Base-by-base conservation (phyloP, 495 filamentous ascomycete genomes). In the Aspergillus asperescens region DNA sequence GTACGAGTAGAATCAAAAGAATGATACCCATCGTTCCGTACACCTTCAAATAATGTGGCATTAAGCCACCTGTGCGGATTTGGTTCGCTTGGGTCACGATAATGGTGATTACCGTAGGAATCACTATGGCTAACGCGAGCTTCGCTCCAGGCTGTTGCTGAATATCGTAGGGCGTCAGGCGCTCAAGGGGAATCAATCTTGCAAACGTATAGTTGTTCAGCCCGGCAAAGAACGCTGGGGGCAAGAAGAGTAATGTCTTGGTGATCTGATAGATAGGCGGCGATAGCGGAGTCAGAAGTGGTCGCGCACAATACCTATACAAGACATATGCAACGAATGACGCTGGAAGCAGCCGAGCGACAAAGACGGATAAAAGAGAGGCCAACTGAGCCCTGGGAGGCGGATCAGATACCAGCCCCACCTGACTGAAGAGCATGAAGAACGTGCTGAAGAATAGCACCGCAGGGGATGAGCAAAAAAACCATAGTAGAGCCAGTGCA, bases 171-270 rank as follows among this genome's bases (percentile, higher is more conserved):
- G 80, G 76, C 0, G 87, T 94, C 7, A 95, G 72, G 18, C 90
- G 81, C 55, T 85, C 74, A 58, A 95, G 86, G 4, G 89, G 89
- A 56, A 95, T 90, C 69, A 83, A 80, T 5, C 69, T 70, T 37
- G 87, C 85, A 60, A 95, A 83, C 1, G 89, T 93, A 57, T 90
- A 85, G 60, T 94, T 95, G 35, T 84, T 86, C 48, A 95, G 69
- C 0, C 86, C 81, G 15, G 87, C 89, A 52, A 93, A 77, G 81
- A 90, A 94, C 52, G 81, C 81, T 13, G 77, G 77, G 1, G 85
- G 84, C 10, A 93, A 68, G 77, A 83, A 93, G 31, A 92, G 70
- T 7, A 93, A 59, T 0, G 86, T 81, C 70, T 85, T 89, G 53
- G 87, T 85, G 22, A 87, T 42, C 55, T 87, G 84, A 24, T 75